These are phyloP conservation scores for Endocarpon pusillum DNA, from an alignment of 495 filamentous ascomycete species.

Conservation along the genomic window DNA sequence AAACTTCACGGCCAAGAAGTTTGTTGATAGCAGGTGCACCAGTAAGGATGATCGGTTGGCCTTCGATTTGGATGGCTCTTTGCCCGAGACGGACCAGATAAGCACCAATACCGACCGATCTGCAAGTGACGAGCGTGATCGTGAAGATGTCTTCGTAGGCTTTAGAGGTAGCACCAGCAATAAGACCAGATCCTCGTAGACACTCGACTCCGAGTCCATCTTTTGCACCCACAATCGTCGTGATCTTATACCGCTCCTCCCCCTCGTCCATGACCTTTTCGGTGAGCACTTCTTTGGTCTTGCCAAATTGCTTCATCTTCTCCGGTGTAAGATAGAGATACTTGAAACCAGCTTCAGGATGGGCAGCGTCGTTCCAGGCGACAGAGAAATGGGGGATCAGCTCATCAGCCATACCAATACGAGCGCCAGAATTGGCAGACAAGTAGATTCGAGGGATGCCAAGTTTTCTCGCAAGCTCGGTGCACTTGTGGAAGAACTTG, in stretches of 20 bases:
- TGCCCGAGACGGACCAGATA: conserved; percentile 96
- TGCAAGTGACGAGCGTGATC: conserved; percentile 91
- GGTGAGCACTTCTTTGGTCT: conserved; percentile 69
- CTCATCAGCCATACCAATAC: conserved; percentile 92
- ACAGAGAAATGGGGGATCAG: conserved; percentile 92
- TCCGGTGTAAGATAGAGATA: conserved; percentile 92
- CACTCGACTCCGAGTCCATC: conserved; percentile 97
- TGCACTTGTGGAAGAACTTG: conserved; percentile 98
- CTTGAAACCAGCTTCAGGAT: conserved; percentile 86
- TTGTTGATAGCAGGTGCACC: conserved; percentile 97
- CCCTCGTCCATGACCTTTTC: conserved; percentile 73
- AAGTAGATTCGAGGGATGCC: conserved; percentile 95
- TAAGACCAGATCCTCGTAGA: conserved; percentile 88
- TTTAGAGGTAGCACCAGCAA: conserved; percentile 90
- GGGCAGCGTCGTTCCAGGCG: conserved; percentile 77
- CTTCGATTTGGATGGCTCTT: conserved; percentile 96
- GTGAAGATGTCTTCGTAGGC: conserved; percentile 99
- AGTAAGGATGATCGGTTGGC: conserved; percentile 96
- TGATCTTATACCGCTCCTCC: conserved; percentile 85
- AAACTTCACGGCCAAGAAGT: conserved; percentile 91
- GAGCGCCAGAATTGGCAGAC: conserved; percentile 98
- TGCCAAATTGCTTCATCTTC: conserved; percentile 73
- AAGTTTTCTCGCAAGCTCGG: conserved; percentile 78
- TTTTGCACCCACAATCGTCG: conserved; percentile 82
- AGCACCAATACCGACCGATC: conserved; percentile 94